Conservation (phyloP, 176 grass and related monocot genomes). For the Aegilops speltoides region DNA sequence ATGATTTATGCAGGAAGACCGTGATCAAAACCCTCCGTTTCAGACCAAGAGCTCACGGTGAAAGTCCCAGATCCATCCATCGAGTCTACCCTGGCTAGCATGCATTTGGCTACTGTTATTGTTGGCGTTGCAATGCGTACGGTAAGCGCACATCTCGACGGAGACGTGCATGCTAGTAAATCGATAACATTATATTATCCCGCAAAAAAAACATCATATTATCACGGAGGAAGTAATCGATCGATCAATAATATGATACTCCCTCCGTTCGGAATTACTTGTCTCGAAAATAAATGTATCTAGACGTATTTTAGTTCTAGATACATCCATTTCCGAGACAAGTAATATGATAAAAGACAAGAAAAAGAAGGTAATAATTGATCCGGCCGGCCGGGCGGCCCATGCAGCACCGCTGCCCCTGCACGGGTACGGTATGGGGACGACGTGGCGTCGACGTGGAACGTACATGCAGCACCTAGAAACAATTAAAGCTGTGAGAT, state of each 20-base stretch:
- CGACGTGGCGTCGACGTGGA: conserved; percentile 7
- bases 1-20: not conserved
- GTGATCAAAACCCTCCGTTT: not conserved
- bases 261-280: too few relatives aligned
- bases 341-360: too few relatives aligned
- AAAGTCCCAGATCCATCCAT: too few relatives aligned
- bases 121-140: not conserved
- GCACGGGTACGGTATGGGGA: not conserved
- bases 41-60: not conserved
- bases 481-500: not conserved
- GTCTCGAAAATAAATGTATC: too few relatives aligned
- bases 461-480: not conserved
- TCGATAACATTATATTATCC: too few relatives aligned
- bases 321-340: too few relatives aligned
- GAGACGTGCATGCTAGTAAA: not conserved
- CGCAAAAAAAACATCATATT: too few relatives aligned
- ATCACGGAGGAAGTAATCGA: too few relatives aligned
- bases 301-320: too few relatives aligned
- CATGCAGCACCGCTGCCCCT: not conserved
- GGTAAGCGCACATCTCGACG: not conserved
- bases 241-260: not conserved
- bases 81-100: not conserved
- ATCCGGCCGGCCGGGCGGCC: not conserved
- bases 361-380: not conserved
- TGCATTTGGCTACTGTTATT: not conserved